These are phyloP conservation scores for Ophiostoma sp. DNA, from an alignment of 2,329 filamentous ascomycete species.

Conservation along the genomic window DNA sequence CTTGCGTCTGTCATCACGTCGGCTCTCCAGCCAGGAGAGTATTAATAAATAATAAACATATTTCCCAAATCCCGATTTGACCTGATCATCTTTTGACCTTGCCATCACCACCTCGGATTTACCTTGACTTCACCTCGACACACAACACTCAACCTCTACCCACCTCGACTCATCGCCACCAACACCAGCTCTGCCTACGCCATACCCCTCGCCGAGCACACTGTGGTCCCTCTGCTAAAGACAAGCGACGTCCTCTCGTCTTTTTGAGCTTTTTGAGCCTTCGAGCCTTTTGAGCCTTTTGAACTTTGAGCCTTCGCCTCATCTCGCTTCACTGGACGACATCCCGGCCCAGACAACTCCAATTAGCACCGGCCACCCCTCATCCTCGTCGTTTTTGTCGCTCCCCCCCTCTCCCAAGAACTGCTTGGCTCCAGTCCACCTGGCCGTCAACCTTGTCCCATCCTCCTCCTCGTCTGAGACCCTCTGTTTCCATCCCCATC, in stretches of 20 bases:
- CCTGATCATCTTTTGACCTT: neutral
- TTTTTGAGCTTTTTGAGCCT: neutral
- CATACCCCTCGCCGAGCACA: neutral
- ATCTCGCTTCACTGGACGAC: neutral
- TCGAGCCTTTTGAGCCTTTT: no score
- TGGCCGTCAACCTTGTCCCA: neutral
- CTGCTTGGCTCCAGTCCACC: neutral
- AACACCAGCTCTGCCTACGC: conserved; percentile 12
- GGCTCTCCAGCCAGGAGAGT: conserved; percentile 37
- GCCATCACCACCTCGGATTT: neutral
- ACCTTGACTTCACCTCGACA: neutral
- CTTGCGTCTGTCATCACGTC: conserved; percentile 33
- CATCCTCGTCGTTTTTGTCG: neutral
- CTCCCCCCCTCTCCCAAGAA: neutral
- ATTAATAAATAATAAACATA: conserved; percentile 17
- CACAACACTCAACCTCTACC: no score
- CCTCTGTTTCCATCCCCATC: neutral
- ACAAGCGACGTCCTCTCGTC: neutral
- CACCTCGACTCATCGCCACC: neutral
- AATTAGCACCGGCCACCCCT: neutral
- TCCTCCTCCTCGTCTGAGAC: neutral
- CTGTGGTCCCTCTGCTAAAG: neutral
- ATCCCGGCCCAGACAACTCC: neutral
- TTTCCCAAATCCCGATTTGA: neutral
- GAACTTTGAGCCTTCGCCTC: neutral